Evolutionary conservation across 2,329 filamentous ascomycete species (phyloP).

Genomic region (Cadophora sp.): DNA sequence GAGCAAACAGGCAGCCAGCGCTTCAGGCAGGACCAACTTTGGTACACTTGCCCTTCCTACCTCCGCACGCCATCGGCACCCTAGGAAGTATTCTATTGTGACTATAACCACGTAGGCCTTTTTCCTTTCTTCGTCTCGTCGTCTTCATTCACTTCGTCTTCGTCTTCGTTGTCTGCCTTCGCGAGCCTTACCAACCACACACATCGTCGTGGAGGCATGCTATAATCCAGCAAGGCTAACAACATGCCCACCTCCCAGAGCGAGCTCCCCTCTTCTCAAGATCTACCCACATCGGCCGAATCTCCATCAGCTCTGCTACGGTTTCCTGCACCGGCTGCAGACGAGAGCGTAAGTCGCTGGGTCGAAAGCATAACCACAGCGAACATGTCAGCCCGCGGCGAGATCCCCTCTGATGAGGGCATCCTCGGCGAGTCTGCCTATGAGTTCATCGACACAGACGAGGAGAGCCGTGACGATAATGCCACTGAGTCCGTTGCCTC

Average conservation of each 20-base stretch:
- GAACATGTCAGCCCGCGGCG: slow-evolving; percentile 42
- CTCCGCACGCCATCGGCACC: slow-evolving; percentile 21
- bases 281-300: slow-evolving; percentile 26
- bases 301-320: slow-evolving; percentile 35
- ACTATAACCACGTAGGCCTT: slow-evolving; percentile 28
- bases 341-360: slow-evolving; percentile 42
- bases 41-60: slow-evolving; percentile 18
- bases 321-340: slow-evolving; percentile 39
- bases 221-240: slow-evolving; percentile 43
- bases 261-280: slow-evolving; percentile 30
- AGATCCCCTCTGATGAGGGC: slow-evolving; percentile 41
- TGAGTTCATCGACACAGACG: slow-evolving; percentile 47
- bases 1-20: slow-evolving; percentile 27
- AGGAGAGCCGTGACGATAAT: slow-evolving; percentile 45
- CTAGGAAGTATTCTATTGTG: slow-evolving; percentile 9
- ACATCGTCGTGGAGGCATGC: slow-evolving; percentile 29
- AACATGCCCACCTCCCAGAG: slow-evolving; percentile 41
- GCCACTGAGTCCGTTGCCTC: slow-evolving; percentile 46
- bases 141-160: slow-evolving; percentile 16
- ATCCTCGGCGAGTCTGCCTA: slow-evolving; percentile 45
- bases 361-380: slow-evolving; percentile 38
- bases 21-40: slow-evolving; percentile 29
- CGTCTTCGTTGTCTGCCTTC: not conserved
- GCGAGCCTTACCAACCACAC: slow-evolving; percentile 17
- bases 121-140: slow-evolving; percentile 23